Percentiles rank a stretch among this genome's conserved stretches.
Evolutionary conservation across 1,284 basidiomycete species (phyloP).

Genomic region (Chiua sp.): DNA sequence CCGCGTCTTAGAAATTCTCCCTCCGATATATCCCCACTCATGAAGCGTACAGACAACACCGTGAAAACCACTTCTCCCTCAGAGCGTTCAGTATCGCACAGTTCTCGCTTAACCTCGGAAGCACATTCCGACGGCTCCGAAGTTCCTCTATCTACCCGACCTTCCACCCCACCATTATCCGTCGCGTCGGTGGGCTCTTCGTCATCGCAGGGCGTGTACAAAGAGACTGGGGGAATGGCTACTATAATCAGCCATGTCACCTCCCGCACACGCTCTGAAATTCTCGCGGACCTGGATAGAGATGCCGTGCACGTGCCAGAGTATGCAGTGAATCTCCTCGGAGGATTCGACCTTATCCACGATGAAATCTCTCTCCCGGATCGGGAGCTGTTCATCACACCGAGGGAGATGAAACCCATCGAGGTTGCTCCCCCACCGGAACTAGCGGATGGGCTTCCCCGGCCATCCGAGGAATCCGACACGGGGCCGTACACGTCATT

Average conservation of each 20-base stretch:
- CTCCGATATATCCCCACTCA: slow-evolving; percentile 17
- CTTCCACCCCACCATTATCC: slow-evolving; percentile 35
- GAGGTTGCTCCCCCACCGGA: slow-evolving; percentile 33
- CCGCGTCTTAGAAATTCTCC: slow-evolving; percentile 22
- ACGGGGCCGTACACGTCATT: slow-evolving; percentile 39
- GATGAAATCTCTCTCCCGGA: slow-evolving; percentile 36
- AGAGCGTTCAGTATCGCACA: slow-evolving; percentile 23
- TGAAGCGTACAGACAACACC: slow-evolving; percentile 23
- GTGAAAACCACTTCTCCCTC: slow-evolving; percentile 20
- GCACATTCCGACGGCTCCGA: slow-evolving; percentile 27
- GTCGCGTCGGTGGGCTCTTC: slow-evolving; percentile 32
- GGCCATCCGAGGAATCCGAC: slow-evolving; percentile 38
- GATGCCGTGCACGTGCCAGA: slow-evolving; percentile 36
- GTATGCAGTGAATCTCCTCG: slow-evolving; percentile 38
- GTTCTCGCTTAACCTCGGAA: slow-evolving; percentile 31
- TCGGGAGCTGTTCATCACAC: slow-evolving; percentile 34
- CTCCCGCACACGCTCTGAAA: slow-evolving; percentile 35
- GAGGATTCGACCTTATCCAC: slow-evolving; percentile 37
- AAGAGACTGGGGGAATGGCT: slow-evolving; percentile 28
- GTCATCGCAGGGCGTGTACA: slow-evolving; percentile 25
- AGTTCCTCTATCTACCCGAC: slow-evolving; percentile 26
- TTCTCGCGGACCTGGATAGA: slow-evolving; percentile 35
- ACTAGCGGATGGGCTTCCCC: slow-evolving; percentile 12
- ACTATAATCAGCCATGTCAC: slow-evolving; percentile 38
- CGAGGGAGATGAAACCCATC: slow-evolving; percentile 37